A percentile compares a stretch with the other conserved stretches of the same genome.
Evolutionary conservation across 768 basidiomycete genomes (phyloP).

Genomic region (Mycena galericulata): DNA sequence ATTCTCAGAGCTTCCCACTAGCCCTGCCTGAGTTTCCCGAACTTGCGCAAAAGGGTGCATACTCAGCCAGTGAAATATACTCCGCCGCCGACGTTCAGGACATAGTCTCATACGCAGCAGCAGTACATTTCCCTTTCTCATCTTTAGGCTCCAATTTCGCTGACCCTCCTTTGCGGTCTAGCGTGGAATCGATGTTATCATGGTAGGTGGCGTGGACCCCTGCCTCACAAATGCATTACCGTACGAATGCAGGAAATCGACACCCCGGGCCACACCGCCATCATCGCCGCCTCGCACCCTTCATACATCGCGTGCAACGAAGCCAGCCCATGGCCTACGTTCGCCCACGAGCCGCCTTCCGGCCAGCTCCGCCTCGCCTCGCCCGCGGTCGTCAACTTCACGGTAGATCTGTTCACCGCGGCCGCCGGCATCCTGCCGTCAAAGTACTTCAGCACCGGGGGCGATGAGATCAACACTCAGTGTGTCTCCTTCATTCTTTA

Average conservation of each 20-base stretch:
- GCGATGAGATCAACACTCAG: slow-evolving; percentile 80
- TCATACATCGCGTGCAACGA: slow-evolving; percentile 78
- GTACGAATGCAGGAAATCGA: slow-evolving; percentile 77
- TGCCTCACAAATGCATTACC: neutral
- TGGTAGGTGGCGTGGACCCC: slow-evolving; percentile 67
- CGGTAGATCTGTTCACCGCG: slow-evolving; percentile 61
- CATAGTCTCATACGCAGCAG: slow-evolving; percentile 74
- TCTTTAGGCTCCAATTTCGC: slow-evolving; percentile 40
- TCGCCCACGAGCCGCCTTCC: slow-evolving; percentile 81
- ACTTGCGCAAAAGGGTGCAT: slow-evolving; percentile 74
- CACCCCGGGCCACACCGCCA: slow-evolving; percentile 84
- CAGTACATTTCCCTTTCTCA: slow-evolving; percentile 61
- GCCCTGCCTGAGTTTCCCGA: slow-evolving; percentile 70
- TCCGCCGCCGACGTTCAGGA: slow-evolving; percentile 63
- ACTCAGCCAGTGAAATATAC: slow-evolving; percentile 68
- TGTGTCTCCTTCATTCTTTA: neutral
- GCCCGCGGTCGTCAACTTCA: slow-evolving; percentile 69
- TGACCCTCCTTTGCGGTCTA: slow-evolving; percentile 36
- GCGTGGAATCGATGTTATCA: slow-evolving; percentile 81
- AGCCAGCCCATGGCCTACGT: slow-evolving; percentile 67
- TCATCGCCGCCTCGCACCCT: slow-evolving; percentile 73
- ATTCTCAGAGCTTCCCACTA: slow-evolving; percentile 85
- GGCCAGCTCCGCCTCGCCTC: slow-evolving; percentile 85
- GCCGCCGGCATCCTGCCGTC: slow-evolving; percentile 67
- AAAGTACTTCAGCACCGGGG: slow-evolving; percentile 81